Conservation (phyloP, 306 rosid species). For the Hippophae tibetana region DNA sequence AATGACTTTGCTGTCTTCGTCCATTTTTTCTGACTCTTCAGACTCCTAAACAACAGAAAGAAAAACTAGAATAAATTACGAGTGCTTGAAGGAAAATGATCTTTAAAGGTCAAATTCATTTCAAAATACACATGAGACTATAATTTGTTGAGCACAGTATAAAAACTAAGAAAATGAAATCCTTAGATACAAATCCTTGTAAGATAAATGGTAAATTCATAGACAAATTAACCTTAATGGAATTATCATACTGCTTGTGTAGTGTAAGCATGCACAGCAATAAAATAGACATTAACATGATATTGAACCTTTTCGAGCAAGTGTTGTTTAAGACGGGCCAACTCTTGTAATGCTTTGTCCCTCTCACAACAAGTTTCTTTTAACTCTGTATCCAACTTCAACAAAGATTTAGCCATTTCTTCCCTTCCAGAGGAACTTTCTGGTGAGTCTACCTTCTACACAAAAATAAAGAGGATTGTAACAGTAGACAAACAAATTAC, state of each 20-base stretch:
- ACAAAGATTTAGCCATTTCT: slow-evolving; percentile 67
- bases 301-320: slow-evolving; percentile 75
- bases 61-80: slow-evolving; percentile 9
- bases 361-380: slow-evolving; percentile 52
- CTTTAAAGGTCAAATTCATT: neutral
- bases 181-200: neutral
- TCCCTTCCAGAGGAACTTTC: slow-evolving; percentile 57
- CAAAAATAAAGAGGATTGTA: neutral
- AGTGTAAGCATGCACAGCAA: neutral
- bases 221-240: too few species aligned
- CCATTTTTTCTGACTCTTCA: slow-evolving; percentile 96
- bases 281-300: neutral
- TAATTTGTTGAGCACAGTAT: too few species aligned
- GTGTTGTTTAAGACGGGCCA: slow-evolving; percentile 95
- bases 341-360: slow-evolving; percentile 69
- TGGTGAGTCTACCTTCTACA: slow-evolving; percentile 37
- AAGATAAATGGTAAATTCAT: too few species aligned
- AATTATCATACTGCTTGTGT: neutral
- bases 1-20: slow-evolving; percentile 84
- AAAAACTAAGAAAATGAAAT: neutral
- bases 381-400: slow-evolving; percentile 52
- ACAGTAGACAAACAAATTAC: neutral
- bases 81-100: neutral
- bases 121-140: neutral
- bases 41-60: slow-evolving; percentile 48